Evolutionary conservation across 345 rosid genomes (phyloP).

Genomic region (Euphorbia tirucalli): DNA sequence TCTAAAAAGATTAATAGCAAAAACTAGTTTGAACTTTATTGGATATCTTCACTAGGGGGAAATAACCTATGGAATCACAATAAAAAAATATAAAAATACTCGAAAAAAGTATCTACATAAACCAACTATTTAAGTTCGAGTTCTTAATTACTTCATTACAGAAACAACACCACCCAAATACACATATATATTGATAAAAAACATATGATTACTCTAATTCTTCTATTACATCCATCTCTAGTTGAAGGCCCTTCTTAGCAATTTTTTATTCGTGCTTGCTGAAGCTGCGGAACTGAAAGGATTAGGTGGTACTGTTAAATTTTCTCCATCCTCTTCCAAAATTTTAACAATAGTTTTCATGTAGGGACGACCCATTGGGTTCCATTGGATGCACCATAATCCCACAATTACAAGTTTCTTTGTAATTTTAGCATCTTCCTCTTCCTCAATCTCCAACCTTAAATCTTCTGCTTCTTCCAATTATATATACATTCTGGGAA

Average conservation of each 20-base stretch:
- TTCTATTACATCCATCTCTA: not conserved
- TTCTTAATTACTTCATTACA: too few relatives aligned
- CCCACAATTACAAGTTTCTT: constrained; percentile 14
- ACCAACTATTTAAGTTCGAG: too few relatives aligned
- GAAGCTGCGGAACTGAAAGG: constrained; percentile 11
- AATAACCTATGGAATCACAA: too few relatives aligned
- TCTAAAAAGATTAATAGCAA: too few relatives aligned
- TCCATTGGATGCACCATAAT: constrained; percentile 12
- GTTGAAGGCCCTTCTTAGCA: not conserved
- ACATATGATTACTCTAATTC: not conserved
- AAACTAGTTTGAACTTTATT: too few relatives aligned
- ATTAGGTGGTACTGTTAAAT: constrained; percentile 1
- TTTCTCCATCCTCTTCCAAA: constrained; percentile 4
- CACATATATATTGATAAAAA: too few relatives aligned
- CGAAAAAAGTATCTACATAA: too few relatives aligned
- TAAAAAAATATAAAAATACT: too few relatives aligned
- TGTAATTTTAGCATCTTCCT: constrained; percentile 2
- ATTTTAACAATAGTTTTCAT: constrained; percentile 7
- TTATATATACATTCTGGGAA: constrained; percentile 14
- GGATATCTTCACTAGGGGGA: too few relatives aligned
- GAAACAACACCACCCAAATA: too few relatives aligned
- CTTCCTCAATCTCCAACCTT: not conserved
- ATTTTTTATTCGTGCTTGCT: not conserved
- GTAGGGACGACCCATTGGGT: constrained; percentile 3
- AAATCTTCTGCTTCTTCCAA: constrained; percentile 11